These are phyloP conservation scores for Apiospora hydei DNA, from an alignment of 2,329 filamentous ascomycete genomes.

Conservation along the genomic window DNA sequence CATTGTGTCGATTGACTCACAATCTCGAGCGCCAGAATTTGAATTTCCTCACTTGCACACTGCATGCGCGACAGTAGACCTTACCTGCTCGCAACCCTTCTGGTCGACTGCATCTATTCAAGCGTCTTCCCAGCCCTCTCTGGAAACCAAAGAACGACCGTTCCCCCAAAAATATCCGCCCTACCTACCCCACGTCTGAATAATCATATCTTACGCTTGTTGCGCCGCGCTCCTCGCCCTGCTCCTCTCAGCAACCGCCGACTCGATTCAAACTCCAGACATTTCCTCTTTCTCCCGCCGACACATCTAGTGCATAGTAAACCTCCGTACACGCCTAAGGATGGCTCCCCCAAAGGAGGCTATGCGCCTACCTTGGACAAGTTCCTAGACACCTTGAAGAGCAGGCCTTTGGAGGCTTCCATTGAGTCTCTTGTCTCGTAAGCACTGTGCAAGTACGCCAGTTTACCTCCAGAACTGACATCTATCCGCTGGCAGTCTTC, in stretches of 20 bases:
- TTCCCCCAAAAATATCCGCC: not conserved
- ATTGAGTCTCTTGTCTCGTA: slow-evolving; percentile 87
- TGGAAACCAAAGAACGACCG: not conserved
- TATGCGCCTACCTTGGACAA: slow-evolving; percentile 77
- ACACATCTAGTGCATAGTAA: not conserved
- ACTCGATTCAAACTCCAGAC: slow-evolving; percentile 24
- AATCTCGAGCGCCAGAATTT: slow-evolving; percentile 5
- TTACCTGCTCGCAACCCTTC: not conserved
- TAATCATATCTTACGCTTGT: slow-evolving; percentile 5
- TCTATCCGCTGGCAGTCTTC: slow-evolving; percentile 62
- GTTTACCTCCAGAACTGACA: slow-evolving; percentile 4
- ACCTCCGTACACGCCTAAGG: slow-evolving; percentile 18
- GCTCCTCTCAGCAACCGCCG: slow-evolving; percentile 26
- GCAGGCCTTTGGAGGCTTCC: slow-evolving; percentile 77
- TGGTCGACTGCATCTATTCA: not conserved
- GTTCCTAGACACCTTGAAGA: slow-evolving; percentile 81
- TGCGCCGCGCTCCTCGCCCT: slow-evolving; percentile 2
- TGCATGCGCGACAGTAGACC: not conserved
- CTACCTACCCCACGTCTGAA: too few relatives aligned
- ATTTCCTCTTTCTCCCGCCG: slow-evolving; percentile 28
- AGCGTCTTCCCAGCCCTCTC: not conserved
- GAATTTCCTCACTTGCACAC: not conserved
- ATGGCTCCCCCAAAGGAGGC: slow-evolving; percentile 66
- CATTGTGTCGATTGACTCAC: slow-evolving; percentile 14
- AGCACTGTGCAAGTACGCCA: slow-evolving; percentile 37